A percentile compares a stretch with the other conserved stretches of the same genome.
These are phyloP conservation scores for Amanita phalloides DNA, from an alignment of 768 basidiomycete species.

Conservation along the genomic window DNA sequence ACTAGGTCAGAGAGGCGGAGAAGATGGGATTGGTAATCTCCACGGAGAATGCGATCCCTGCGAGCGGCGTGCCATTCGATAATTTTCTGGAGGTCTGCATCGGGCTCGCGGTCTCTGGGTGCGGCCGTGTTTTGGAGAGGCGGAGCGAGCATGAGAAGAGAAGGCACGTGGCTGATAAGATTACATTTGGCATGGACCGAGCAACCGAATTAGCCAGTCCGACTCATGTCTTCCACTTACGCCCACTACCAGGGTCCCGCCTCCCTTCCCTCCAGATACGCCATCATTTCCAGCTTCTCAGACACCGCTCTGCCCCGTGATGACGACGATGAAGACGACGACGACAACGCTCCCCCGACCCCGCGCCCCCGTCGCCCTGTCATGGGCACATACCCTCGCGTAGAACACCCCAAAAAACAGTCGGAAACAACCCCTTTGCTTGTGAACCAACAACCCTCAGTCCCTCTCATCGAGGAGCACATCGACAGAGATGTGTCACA, in stretches of 20 bases:
- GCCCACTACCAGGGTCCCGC: conserved; percentile 47
- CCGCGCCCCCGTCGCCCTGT: conserved; percentile 4
- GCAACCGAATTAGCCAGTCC: no score
- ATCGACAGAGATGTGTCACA: conserved; percentile 23
- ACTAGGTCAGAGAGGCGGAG: conserved; percentile 56
- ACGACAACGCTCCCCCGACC: conserved; percentile 20
- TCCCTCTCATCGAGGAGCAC: conserved; percentile 47
- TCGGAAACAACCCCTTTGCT: conserved; percentile 54
- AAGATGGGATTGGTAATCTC: conserved; percentile 70
- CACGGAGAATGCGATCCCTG: conserved; percentile 52
- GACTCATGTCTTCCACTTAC: conserved; percentile 33
- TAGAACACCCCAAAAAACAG: conserved; percentile 1
- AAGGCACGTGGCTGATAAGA: no score
- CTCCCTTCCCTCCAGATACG: conserved; percentile 58
- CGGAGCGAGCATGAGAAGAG: conserved; percentile 20
- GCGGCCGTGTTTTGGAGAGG: conserved; percentile 46
- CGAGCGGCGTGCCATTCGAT: conserved; percentile 68
- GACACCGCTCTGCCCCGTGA: not conserved
- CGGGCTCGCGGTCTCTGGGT: conserved; percentile 46
- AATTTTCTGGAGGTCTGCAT: conserved; percentile 42
- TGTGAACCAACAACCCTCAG: conserved; percentile 23
- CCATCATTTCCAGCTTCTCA: conserved; percentile 43
- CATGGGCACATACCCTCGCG: conserved; percentile 17
- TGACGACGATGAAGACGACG: conserved; percentile 10
- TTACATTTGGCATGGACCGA: no score